Base-by-base conservation (phyloP, 805 yeast genomes). In the Isabelozyma rhagii region DNA sequence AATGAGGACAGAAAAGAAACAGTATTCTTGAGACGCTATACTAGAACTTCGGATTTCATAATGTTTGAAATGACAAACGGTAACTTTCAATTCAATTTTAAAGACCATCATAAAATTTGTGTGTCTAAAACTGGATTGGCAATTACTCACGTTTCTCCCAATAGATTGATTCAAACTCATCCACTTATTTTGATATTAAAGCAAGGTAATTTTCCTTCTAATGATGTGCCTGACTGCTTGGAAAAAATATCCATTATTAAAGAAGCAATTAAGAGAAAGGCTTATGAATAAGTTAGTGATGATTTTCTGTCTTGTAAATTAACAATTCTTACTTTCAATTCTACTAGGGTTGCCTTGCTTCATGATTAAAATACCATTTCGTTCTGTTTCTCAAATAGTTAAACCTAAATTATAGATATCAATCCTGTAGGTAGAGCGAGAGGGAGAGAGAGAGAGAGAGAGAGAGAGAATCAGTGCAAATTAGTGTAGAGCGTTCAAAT, bases 11-110 rank as follows among this genome's bases (percentile, higher is more conserved):
- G 83, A 58, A 78, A 79, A 51, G 89, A 83, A 55, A 83, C 82
- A 52, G 85, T 89, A 10, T 91, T 87, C 65, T 76, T 93, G 55
- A 83, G 94, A 72, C 80, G 96, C 59, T 90, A 88, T 63, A 82
- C 89, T 21, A 83, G 98, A 66, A 83, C 85, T 47, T 80, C 83
- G 43, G 85, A 83, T 54, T 89, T 81, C 64, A 89, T 92, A 49
- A 87, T 92, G 96, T 94, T 94, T 72, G 93, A 90, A 66, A 72
- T 94, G 73, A 89, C 96, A 62, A 89, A 91, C 63, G 97, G 97
- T 17, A 85, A 90, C 41, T 83, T 88, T 68, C 99, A 94, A 68
- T 92, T 92, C 73, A 94, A 94, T 70, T 94, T 94, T 71, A 87
- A 87, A 66, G 98, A 94, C 69, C 99, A 94, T 63, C 92, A 87